Evolutionary conservation across 345 rosid genomes (phyloP), one percentile per base, ranked within the genome.

Genomic region (Aegle marmelos): DNA sequence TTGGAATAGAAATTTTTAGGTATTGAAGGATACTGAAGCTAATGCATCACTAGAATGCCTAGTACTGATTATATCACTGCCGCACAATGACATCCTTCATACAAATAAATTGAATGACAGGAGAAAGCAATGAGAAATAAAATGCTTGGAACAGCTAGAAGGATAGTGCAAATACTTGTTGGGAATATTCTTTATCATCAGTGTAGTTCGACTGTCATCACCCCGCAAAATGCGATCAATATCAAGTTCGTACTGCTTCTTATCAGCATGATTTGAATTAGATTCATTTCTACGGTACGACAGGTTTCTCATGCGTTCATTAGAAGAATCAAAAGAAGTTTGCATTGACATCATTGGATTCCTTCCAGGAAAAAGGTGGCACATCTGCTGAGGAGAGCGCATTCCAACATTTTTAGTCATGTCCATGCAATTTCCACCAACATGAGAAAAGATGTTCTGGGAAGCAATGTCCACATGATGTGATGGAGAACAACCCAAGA

Each of bases 171-270:
- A 90, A 58, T 91, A 93, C 98, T 95, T 95, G 88, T 95, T 95
- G 65, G 99, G 99, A 82, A 96, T 94, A 76, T 96, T 96, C 85
- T 94, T 96, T 82, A 96, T 89, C 99, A 96, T 94, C 83, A 96
- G 90, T 5, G 99, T 96, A 57, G 98, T 96, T 75, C 99, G 83
- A 63, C 64, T 73, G 80, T 96, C 99, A 24, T 94, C 97, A 60
- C 98, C 97, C 70, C 71, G 90, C 76, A 83, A 65, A 82, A 95
- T 93, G 76, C 90, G 90, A 57, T 95, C 94, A 59, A 92, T 78
- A 73, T 95, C 97, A 81, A 95, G 98, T 85, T 95, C 99, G 78
- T 86, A 95, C 65, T 86, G 97, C 79, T 87, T 95, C 89, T 90
- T 94, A 80, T 90, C 94, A 72, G 90, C 94, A 76, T 88, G 86